These are phyloP conservation scores for Teunomyces funiuensis DNA, from an alignment of 805 yeast genomes.

Conservation along the genomic window DNA sequence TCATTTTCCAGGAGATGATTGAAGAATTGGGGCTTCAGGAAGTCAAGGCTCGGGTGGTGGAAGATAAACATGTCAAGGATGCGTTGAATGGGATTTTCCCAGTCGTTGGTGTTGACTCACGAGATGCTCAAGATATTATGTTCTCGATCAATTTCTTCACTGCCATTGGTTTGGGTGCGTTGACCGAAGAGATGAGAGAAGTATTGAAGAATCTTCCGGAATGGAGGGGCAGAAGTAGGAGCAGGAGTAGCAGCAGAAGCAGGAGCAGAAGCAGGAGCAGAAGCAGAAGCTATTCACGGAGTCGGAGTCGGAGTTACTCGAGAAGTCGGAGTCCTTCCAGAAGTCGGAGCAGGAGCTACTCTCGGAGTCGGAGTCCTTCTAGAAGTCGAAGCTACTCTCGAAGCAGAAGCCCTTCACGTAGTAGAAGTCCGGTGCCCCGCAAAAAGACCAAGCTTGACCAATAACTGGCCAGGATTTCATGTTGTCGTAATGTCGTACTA, in stretches of 20 bases:
- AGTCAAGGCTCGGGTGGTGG: constrained; percentile 46
- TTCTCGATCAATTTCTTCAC: constrained; percentile 90
- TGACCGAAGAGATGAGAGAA: constrained; percentile 81
- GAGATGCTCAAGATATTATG: constrained; percentile 53
- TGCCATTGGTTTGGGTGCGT: constrained; percentile 81
- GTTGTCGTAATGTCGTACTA: too few species aligned
- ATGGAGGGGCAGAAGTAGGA: constrained; percentile 13
- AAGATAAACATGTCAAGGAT: constrained; percentile 52
- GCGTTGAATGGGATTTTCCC: constrained; percentile 67
- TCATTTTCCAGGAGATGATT: constrained; percentile 74
- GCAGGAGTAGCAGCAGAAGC: constrained; percentile 13
- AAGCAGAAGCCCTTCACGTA: constrained; percentile 12
- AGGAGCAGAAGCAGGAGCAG: too few species aligned
- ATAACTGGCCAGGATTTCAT: not conserved
- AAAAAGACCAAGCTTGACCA: not conserved
- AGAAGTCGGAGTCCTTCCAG: constrained; percentile 22
- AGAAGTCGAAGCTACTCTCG: constrained; percentile 17
- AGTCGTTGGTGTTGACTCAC: constrained; percentile 22
- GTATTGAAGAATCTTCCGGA: constrained; percentile 37
- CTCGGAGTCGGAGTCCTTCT: constrained; percentile 16
- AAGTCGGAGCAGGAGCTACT: constrained; percentile 9
- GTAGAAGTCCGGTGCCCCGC: constrained; percentile 4
- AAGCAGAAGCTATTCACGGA: too few species aligned
- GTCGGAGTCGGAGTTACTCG: constrained; percentile 22
- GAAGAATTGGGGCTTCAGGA: constrained; percentile 67